A percentile compares a stretch with the other conserved stretches of the same genome.
Conservation (phyloP, 208 protist species). For the Wallacemonas collosoma region DNA sequence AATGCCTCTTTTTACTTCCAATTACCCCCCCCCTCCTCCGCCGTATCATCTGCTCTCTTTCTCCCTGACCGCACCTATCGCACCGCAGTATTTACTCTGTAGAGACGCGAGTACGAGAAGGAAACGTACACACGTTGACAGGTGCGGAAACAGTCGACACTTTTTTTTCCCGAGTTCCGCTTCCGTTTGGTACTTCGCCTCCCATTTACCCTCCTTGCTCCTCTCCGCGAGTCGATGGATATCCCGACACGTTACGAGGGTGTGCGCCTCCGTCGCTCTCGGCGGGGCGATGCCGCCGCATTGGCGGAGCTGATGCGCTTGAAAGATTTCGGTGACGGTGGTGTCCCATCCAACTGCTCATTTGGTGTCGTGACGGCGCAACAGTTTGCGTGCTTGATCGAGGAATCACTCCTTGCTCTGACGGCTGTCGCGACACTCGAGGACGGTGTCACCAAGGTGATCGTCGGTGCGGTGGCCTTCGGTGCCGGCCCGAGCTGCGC, state of each 20-base stretch:
- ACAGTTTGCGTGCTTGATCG: conserved; percentile 61
- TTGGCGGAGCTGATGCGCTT: conserved; percentile 45
- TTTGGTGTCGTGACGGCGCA: conserved; percentile 38
- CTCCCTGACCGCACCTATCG: no score
- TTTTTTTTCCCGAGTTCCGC: no score
- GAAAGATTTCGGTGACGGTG: conserved; percentile 32
- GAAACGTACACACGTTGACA: no score
- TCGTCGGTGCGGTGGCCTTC: conserved; percentile 62
- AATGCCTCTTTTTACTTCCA: no score
- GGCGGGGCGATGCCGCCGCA: conserved; percentile 35
- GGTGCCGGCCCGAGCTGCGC: conserved; percentile 20
- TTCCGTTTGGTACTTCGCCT: neutral
- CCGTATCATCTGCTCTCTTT: no score
- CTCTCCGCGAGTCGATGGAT: neutral
- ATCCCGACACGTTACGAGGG: conserved; percentile 28
- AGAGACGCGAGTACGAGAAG: no score
- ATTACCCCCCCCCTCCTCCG: no score
- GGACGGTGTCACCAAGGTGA: conserved; percentile 18
- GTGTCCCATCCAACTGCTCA: conserved; percentile 36
- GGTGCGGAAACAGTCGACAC: no score
- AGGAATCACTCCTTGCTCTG: conserved; percentile 63
- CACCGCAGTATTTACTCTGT: no score
- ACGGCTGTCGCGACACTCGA: conserved; percentile 53
- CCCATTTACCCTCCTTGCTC: neutral
- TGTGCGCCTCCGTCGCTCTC: conserved; percentile 53